A percentile compares a stretch with the other conserved stretches of the same genome.
Conservation (phyloP, 2,329 filamentous ascomycete genomes). For the Colletotrichum liaoningense region DNA sequence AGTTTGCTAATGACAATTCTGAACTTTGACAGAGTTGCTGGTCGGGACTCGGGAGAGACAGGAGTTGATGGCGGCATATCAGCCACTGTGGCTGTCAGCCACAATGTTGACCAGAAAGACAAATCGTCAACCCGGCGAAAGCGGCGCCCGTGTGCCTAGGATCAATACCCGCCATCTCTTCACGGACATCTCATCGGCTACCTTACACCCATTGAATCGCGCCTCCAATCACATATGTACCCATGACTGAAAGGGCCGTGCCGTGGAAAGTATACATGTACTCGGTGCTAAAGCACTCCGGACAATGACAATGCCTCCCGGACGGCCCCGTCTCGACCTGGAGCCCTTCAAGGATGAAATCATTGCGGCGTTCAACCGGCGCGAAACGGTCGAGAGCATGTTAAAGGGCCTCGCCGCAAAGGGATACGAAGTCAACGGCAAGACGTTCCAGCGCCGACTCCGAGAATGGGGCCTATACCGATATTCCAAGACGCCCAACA, state of each 20-base stretch:
- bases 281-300: background rate
- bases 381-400: constrained; percentile 30
- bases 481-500: constrained; percentile 14
- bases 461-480: constrained; percentile 23
- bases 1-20: no score
- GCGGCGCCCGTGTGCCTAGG: background rate
- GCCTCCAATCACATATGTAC: background rate
- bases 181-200: background rate
- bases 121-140: background rate
- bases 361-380: constrained; percentile 15
- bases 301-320: constrained; percentile 14
- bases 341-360: constrained; percentile 28
- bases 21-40: no score
- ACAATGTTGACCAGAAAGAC: background rate
- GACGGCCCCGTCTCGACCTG: constrained; percentile 23
- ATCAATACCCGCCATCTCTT: background rate
- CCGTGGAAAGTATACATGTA: background rate
- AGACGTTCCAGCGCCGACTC: constrained; percentile 18
- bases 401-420: constrained; percentile 23
- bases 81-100: background rate
- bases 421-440: constrained; percentile 14
- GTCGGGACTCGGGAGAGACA: no score
- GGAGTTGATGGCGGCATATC: background rate
- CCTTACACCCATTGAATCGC: background rate
- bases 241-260: background rate